phyloP scores from a whole-genome alignment of 495 filamentous ascomycete genomes.

The Penicillium dipodomyicola region DNA sequence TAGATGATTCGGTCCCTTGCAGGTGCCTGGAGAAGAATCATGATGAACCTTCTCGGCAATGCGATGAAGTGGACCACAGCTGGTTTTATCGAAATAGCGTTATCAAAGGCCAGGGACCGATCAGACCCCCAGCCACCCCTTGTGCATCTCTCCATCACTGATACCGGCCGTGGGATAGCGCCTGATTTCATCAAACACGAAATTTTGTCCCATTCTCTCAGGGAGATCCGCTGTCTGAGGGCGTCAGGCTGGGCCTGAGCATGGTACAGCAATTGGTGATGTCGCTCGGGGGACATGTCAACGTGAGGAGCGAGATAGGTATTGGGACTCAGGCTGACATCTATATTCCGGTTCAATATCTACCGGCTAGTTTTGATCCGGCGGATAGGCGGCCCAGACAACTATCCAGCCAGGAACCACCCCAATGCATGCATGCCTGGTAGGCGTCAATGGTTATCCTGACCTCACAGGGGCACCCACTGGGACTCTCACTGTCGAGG shows the following conservation, averaged over 20 bases:
- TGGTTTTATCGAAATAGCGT: slow-evolving; percentile 58
- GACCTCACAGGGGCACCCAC: slow-evolving; percentile 28
- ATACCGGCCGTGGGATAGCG: slow-evolving; percentile 67
- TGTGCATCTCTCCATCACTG: slow-evolving; percentile 53
- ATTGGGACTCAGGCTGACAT: slow-evolving; percentile 61
- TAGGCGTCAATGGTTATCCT: slow-evolving; percentile 33
- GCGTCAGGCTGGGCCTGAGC: slow-evolving; percentile 67
- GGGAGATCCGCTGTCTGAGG: slow-evolving; percentile 61
- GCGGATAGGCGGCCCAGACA: slow-evolving; percentile 59
- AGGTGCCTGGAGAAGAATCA: slow-evolving; percentile 61
- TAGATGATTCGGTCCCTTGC: slow-evolving; percentile 58
- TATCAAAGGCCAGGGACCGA: slow-evolving; percentile 36
- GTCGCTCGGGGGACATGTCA: slow-evolving; percentile 58
- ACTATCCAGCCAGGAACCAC: neutral
- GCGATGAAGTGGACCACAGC: slow-evolving; percentile 61
- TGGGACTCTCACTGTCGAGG: too few relatives aligned
- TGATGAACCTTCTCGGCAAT: slow-evolving; percentile 76
- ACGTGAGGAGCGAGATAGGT: slow-evolving; percentile 54
- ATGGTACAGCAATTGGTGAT: slow-evolving; percentile 65
- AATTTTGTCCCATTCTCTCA: slow-evolving; percentile 71
- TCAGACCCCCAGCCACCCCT: slow-evolving; percentile 17
- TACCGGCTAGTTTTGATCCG: slow-evolving; percentile 46
- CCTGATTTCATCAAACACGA: slow-evolving; percentile 65
- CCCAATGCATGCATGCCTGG: slow-evolving; percentile 24
- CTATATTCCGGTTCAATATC: slow-evolving; percentile 43